Base-by-base conservation (phyloP, 2,329 filamentous ascomycete species). In the Acephala macrosclerotiorum region DNA sequence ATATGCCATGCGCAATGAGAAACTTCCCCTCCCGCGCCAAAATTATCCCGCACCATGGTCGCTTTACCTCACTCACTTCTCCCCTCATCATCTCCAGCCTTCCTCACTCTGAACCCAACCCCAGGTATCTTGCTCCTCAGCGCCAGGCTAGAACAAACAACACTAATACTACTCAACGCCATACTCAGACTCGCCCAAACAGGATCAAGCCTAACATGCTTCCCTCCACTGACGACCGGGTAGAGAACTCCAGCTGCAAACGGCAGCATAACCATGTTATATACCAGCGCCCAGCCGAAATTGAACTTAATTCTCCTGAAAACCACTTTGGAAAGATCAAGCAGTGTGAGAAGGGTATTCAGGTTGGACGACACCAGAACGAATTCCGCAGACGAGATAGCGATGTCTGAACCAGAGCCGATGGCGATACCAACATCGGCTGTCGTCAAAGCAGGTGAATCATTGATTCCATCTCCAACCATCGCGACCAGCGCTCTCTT, bases 131-230 rank as follows among this genome's bases (percentile, higher is more conserved):
- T 61, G 67, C 71, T 74, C 57, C 75, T 86, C 80, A 97, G 78
- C 58, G 89, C 83, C 74, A 97, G 79, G 80, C 91, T 95, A 77
- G 93, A 97, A 75, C 87, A 80, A 59, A 97, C 91, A 55, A 98
- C 94, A 74, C 92, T 96, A 71, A 97, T 89, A 77, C 91, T 95
- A 78, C 94, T 97, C 77, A 94, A 79, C 29, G 95, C 95, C 95
- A 97, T 98, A 0, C 94, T 94, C 76, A 97, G 79, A 70, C 89
- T 91, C 5, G 94, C 95, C 94, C 94, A 97, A 1, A 92, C 91
- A 0, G 91, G 91, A 76, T 92, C 89, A 56, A 94, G 79, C 66
- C 86, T 81, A 22, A 93, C 79, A 75, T 91, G 90, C 35, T 76
- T 75, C 1, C 83, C 84, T 1, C 75, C 73, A 3, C 77, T 76